These are phyloP conservation scores for Trichosporon sp. DNA, from an alignment of 1,284 basidiomycete species.

Conservation along the genomic window DNA sequence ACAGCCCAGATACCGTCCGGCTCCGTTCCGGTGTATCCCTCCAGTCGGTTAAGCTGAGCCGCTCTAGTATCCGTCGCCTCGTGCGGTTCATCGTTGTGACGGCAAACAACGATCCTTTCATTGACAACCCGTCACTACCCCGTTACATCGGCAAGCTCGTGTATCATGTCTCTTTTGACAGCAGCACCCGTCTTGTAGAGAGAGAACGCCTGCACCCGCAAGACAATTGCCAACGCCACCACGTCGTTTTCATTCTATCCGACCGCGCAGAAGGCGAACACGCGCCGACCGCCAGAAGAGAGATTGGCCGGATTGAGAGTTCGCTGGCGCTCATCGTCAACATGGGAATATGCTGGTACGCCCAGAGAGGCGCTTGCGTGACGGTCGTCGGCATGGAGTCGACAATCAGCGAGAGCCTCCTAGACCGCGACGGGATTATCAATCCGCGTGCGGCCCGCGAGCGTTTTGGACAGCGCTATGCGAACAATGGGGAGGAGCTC, in stretches of 20 bases:
- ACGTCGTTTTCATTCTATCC: not conserved
- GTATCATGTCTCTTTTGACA: not conserved
- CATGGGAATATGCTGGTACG: not conserved
- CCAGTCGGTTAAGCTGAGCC: not conserved
- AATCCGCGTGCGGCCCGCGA: not conserved
- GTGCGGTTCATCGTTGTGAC: not conserved
- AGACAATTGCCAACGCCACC: not conserved
- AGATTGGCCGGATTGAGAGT: not conserved
- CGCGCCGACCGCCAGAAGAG: not conserved
- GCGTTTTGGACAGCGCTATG: too few relatives aligned
- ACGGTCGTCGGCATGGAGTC: not conserved
- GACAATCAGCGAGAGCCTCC: not conserved
- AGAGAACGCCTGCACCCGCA: not conserved
- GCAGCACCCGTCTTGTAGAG: not conserved
- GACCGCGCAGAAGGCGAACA: not conserved
- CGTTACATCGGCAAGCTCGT: not conserved
- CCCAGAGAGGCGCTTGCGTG: not conserved
- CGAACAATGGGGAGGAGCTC: too few relatives aligned
- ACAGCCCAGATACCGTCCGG: not conserved
- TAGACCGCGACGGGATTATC: not conserved
- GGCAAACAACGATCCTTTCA: not conserved
- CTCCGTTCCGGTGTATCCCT: not conserved
- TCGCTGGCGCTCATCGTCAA: not conserved
- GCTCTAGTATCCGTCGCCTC: not conserved
- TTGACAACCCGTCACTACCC: not conserved